Conservation (phyloP, 2,329 filamentous ascomycete species). For the Fusarium sp. region DNA sequence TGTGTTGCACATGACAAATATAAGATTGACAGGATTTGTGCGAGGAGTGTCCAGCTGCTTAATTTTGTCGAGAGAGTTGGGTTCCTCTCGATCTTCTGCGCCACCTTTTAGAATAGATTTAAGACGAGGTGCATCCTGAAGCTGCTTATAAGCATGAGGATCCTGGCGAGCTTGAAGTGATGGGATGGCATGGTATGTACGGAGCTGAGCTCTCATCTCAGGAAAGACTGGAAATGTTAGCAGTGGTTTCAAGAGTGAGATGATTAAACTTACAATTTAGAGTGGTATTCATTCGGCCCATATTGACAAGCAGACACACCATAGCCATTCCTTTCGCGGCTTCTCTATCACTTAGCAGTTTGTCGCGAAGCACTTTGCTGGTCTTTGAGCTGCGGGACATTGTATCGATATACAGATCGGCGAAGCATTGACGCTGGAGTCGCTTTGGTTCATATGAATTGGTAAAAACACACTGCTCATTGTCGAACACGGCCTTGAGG, state of each 20-base stretch:
- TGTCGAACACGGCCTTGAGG: constrained; percentile 81
- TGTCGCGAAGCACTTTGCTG: constrained; percentile 97
- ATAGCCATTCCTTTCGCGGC: constrained; percentile 99
- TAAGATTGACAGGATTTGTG: constrained; percentile 96
- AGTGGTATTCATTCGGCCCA: constrained; percentile 98
- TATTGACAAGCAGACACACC: constrained; percentile 97
- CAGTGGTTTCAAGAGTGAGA: neutral
- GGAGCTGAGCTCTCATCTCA: constrained; percentile 97
- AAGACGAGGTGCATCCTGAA: constrained; percentile 93
- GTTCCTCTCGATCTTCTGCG: constrained; percentile 89
- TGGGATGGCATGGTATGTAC: constrained; percentile 98
- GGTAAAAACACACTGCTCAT: constrained; percentile 82
- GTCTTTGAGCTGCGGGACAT: constrained; percentile 99
- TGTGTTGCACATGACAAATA: constrained; percentile 92
- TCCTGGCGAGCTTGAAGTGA: constrained; percentile 96
- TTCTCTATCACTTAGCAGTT: constrained; percentile 89
- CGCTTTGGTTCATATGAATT: constrained; percentile 81
- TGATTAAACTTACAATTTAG: constrained; percentile 80
- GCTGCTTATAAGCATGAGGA: constrained; percentile 94
- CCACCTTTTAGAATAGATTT: constrained; percentile 98
- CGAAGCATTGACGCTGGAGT: constrained; percentile 79
- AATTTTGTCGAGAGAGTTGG: constrained; percentile 84
- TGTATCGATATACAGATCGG: constrained; percentile 96
- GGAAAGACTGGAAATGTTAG: constrained; percentile 81
- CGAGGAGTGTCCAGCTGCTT: constrained; percentile 73